Percentiles rank a stretch among this genome's conserved stretches.
Evolutionary conservation across 495 filamentous ascomycete species (phyloP).

Genomic region (Talaromyces nanjingensis): DNA sequence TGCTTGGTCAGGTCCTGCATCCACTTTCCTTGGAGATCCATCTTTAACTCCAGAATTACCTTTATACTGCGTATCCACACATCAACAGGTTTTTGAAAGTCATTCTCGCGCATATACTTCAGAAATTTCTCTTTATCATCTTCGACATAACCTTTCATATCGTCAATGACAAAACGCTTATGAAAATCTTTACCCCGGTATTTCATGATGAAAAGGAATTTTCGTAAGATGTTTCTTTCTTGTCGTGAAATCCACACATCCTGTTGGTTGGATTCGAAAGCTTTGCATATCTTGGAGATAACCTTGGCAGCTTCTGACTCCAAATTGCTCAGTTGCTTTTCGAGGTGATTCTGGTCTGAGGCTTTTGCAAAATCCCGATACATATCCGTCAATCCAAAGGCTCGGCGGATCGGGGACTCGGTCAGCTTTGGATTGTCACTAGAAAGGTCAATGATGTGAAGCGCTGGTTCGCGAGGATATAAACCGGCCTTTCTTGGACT

Average conservation of each 20-base stretch:
- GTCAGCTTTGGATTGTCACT: not conserved
- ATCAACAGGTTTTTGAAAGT: conserved; percentile 35
- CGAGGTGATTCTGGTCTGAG: conserved; percentile 23
- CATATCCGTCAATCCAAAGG: conserved; percentile 36
- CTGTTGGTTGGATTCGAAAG: conserved; percentile 13
- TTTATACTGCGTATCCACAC: conserved; percentile 48
- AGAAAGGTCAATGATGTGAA: conserved; percentile 14
- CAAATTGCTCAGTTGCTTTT: conserved; percentile 27
- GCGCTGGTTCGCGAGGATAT: not conserved
- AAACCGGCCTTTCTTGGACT: no score
- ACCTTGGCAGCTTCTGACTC: conserved; percentile 24
- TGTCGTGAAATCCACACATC: conserved; percentile 27
- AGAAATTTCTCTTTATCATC: conserved; percentile 30
- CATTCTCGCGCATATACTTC: conserved; percentile 38
- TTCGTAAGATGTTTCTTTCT: conserved; percentile 37
- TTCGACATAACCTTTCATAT: conserved; percentile 25
- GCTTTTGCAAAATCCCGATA: conserved; percentile 27
- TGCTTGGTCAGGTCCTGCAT: conserved; percentile 17
- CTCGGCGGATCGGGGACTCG: conserved; percentile 19
- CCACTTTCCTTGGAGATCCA: conserved; percentile 34
- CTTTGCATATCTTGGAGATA: conserved; percentile 25
- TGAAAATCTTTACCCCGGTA: conserved; percentile 33
- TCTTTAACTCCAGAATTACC: conserved; percentile 37
- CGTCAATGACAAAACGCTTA: conserved; percentile 25
- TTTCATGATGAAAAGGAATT: conserved; percentile 49